Percentiles rank a stretch among this genome's conserved stretches.
Conservation (phyloP, 2,329 filamentous ascomycete species). For the Aureobasidium sp. region DNA sequence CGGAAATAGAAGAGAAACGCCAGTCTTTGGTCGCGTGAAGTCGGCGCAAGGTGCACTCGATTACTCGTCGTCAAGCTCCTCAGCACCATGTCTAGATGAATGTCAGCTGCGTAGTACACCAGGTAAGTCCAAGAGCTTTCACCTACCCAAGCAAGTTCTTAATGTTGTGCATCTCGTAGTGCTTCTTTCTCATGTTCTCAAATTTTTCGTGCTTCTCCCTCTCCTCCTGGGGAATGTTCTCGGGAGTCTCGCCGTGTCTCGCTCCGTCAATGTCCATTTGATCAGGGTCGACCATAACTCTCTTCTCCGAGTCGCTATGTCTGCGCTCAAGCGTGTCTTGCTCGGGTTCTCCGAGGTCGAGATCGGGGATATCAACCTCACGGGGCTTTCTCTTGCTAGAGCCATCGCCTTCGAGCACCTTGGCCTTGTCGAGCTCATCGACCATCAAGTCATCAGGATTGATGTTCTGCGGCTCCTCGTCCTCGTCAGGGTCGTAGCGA, state of each 20-base stretch:
- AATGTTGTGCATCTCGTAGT: constrained; percentile 98
- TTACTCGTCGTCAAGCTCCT: constrained; percentile 34
- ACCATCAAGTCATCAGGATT: constrained; percentile 66
- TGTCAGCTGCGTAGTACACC: not conserved
- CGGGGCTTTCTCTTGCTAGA: constrained; percentile 34
- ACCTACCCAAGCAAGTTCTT: constrained; percentile 74
- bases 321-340: constrained; percentile 34
- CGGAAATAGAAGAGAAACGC: not conserved
- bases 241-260: constrained; percentile 55
- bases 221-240: constrained; percentile 56
- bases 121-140: not conserved
- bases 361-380: constrained; percentile 80
- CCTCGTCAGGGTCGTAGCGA: constrained; percentile 83
- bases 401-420: constrained; percentile 27
- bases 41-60: not conserved
- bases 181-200: constrained; percentile 85
- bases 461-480: constrained; percentile 62
- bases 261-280: constrained; percentile 35
- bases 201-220: constrained; percentile 87
- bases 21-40: constrained; percentile 7
- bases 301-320: constrained; percentile 54
- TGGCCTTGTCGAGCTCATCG: constrained; percentile 57
- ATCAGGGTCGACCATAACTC: constrained; percentile 62
- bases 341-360: constrained; percentile 90
- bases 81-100: constrained; percentile 31